Base-by-base conservation (phyloP, 2,329 filamentous ascomycete species). In the Stagonosporopsis chrysanthemi region DNA sequence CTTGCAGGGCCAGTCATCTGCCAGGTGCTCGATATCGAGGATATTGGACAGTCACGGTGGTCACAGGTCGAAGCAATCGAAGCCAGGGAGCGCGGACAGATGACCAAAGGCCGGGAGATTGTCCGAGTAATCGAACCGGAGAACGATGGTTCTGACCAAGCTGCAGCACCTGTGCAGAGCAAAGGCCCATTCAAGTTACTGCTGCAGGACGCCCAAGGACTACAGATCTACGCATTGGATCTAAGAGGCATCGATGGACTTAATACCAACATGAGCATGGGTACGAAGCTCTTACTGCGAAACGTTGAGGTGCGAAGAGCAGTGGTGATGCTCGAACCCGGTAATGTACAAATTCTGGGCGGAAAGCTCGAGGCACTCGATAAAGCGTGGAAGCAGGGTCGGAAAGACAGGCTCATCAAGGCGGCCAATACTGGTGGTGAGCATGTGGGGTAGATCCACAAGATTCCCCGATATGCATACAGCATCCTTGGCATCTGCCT, bases 291-390 rank as follows among this genome's bases (percentile, higher is more conserved):
- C 23, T 67, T 97, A 38, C 75, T 99, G 45, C 86, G 81, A 63
- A 82, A 86, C 61, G 83, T 85, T 3, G 81, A 86, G 6, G 86
- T 96, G 2, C 86, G 90, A 5, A 83, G 94, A 53, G 95, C 92
- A 0, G 84, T 90, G 46, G 69, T 96, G n/a, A 78, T 98, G 75
- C 80, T 99, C 19, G 88, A 92, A 61, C 88, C 91, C 1, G 79
- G 79, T 2, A 86, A 76, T 54, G 88, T 87, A 51, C 82, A 85
- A n/a, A 71, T 96, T 2, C 77, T 97, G n/a, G 95, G 95, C 2
- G 95, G 95, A 0, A 96, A 91, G 78, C 84, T 98, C 41, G 92
- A 97, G 52, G 81, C 80, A 0, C 86, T 92, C 82, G 91, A 98
- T 70, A 88, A 86, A 71, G 82, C 82, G 7, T 98, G 94, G 94